Evolutionary conservation across 2,329 filamentous ascomycete genomes (phyloP), one percentile per base, ranked within the genome.

Genomic region (Hypoxylon sp.): DNA sequence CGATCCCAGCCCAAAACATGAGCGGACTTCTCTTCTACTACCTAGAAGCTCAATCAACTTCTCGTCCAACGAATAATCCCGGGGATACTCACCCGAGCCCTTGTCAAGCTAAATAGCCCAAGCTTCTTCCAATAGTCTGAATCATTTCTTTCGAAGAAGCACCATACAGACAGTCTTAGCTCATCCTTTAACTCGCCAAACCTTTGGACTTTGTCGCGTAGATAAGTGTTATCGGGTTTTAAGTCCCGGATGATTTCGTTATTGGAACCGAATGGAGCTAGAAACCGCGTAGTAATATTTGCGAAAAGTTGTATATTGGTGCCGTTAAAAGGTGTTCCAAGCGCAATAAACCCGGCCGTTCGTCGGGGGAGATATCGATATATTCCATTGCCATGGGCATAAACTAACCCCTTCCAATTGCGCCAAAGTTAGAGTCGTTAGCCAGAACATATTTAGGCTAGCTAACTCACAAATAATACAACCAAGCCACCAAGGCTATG

Each of bases 401-500:
- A 43, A 11, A 30, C 11, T 27, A 50, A 20, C 9, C n/a, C 37
- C 43, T 46, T 4, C 25, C 8, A 17, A 4, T 20, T n/a, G 21
- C 9, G 11, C 3, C 3, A 3, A 16, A 8, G 7, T 46, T 20
- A 31, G 36, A 30, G 21, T 3, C 2, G 23, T 36, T 9, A 26
- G 16, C 11, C 4, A 16, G 17, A 13, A 12, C 15, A 4, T 7
- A 9, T 3, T 7, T 7, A 2, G 26, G 26, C 11, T 29, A 13
- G 7, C 7, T 29, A 8, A 40, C 32, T 34, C 17, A 50, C 46
- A 25, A 44, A n/a, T 13, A 32, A 9, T 13, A 51, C 21, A 15
- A 51, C 34, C 9, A 51, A 16, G 0, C 47, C 40, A 2, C 40
- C 34, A 8, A 51, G 34, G 7, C 47, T 38, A 17, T 51, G 40